phyloP scores from a whole-genome alignment of 2,329 filamentous ascomycete species.

The Didymella arachidicola region DNA sequence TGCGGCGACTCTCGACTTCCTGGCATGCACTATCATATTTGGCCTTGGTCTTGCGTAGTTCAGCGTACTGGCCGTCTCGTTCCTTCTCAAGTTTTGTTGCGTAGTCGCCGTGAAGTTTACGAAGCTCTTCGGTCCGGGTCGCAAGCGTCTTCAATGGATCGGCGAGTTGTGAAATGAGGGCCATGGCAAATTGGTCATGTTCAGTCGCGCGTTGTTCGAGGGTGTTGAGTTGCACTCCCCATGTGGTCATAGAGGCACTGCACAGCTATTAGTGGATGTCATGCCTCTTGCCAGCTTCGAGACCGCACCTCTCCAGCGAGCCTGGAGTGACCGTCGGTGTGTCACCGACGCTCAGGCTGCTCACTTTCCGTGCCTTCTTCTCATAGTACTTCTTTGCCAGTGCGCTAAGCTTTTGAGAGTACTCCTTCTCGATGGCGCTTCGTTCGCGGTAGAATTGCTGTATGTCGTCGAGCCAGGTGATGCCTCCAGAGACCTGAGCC shows the following conservation, averaged over 20 bases:
- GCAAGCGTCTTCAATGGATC: constrained; percentile 82
- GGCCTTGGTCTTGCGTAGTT: constrained; percentile 87
- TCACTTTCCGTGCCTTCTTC: constrained; percentile 90
- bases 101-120: constrained; percentile 90
- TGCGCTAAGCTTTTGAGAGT: constrained; percentile 83
- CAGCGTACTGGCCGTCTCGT: constrained; percentile 80
- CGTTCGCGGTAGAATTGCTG: constrained; percentile 97
- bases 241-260: constrained; percentile 95
- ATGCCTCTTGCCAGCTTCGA: neutral
- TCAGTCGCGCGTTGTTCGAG: constrained; percentile 87
- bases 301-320: constrained; percentile 79
- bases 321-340: constrained; percentile 92
- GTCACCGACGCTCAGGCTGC: constrained; percentile 89
- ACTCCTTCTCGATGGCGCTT: constrained; percentile 94
- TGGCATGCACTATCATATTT: constrained; percentile 95
- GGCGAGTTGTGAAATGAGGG: constrained; percentile 80
- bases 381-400: constrained; percentile 97
- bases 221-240: constrained; percentile 91
- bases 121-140: constrained; percentile 83
- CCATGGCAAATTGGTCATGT: constrained; percentile 83
- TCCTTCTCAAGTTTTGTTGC: constrained; percentile 89
- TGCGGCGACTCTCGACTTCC: constrained; percentile 91
- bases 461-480: constrained; percentile 94
- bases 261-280: constrained; percentile 32
- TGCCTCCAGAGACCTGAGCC: constrained; percentile 75